Percentiles rank a stretch among this genome's conserved stretches.
These are phyloP conservation scores for Erodium chrysanthum DNA, from an alignment of 441 rosid genomes.

Conservation along the genomic window DNA sequence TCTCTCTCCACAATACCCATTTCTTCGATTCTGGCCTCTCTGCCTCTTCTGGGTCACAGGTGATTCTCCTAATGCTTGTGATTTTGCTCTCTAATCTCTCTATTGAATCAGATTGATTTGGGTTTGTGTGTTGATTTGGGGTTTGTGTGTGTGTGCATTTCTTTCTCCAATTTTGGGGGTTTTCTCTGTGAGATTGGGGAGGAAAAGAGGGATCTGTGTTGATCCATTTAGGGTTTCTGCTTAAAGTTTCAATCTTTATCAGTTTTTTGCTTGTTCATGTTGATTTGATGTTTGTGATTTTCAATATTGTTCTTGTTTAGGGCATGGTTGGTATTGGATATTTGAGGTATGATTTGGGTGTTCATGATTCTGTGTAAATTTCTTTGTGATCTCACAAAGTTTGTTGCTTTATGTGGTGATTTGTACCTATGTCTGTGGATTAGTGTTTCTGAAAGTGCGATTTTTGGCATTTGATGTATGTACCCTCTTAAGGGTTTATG, in stretches of 20 bases:
- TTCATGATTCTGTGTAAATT: neutral
- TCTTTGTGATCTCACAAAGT: neutral
- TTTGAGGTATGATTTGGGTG: neutral
- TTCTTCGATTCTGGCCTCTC: neutral
- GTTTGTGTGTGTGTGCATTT: neutral
- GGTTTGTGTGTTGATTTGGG: neutral
- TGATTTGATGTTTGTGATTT: neutral
- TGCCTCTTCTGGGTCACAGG: neutral
- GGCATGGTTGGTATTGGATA: neutral
- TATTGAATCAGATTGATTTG: neutral
- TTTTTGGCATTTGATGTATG: neutral
- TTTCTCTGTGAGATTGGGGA: neutral
- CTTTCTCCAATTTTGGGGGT: neutral
- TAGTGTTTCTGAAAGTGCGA: neutral
- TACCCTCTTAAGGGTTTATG: neutral
- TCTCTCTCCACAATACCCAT: neutral
- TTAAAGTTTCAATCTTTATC: neutral
- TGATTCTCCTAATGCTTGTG: neutral
- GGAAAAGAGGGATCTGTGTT: neutral
- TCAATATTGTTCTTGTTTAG: neutral
- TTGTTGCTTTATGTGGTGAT: neutral
- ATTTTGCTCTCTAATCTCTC: neutral
- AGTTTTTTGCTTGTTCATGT: neutral
- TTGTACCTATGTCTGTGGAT: neutral
- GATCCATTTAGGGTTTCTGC: slow-evolving; percentile 3